Evolutionary conservation across 139 green algal genomes (phyloP), one percentile per base, ranked within the genome.

Genomic region (Auxenochlorella pyrenoidosa): DNA sequence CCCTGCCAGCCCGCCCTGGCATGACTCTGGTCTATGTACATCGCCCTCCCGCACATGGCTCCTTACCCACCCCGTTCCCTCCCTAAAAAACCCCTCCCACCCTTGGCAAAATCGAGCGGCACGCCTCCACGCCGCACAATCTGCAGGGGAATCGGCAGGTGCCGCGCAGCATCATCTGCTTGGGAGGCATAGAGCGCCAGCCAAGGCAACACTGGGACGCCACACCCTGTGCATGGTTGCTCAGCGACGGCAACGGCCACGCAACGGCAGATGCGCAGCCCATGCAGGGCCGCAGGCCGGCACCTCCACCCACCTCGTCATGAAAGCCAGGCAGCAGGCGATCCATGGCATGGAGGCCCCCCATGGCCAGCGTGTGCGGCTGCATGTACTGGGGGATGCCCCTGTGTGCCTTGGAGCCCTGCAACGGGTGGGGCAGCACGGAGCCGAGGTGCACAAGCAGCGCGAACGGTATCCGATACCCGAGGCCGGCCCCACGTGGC

Each of bases 321-420:
- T 70, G 26, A 51, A 90, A 88, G 28, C 79, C 79, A 38, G 87
- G 87, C 79, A 90, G 80, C 80, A 90, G 30, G 18, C 34, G 18
- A 36, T 90, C 87, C 21, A 90, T 59, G 34, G 87, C 87, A 8
- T 82, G 34, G 21, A 88, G 79, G 8, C 65, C 77, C 38, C 87
- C 87, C 65, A 63, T 78, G 16, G 51, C 72, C 6, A 90, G 70
- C 1, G 84, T 83, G 71, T 90, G 87, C 5, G 87, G 87, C 24
- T 90, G 87, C 18, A 26, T 34, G 19, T 75, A 68, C 79, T 90
- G 87, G 8, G 80, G 87, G 12, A 90, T 68, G 59, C 87, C 80
- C 18, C 34, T 24, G 26, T 70, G 59, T 3, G 47, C n/a, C 72
- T 65, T 68, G 38, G 68, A 63, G 18, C 12, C 83, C 86, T 89